Evolutionary conservation across 1,284 basidiomycete genomes (phyloP).

Genomic region (Rhodofomes roseus): DNA sequence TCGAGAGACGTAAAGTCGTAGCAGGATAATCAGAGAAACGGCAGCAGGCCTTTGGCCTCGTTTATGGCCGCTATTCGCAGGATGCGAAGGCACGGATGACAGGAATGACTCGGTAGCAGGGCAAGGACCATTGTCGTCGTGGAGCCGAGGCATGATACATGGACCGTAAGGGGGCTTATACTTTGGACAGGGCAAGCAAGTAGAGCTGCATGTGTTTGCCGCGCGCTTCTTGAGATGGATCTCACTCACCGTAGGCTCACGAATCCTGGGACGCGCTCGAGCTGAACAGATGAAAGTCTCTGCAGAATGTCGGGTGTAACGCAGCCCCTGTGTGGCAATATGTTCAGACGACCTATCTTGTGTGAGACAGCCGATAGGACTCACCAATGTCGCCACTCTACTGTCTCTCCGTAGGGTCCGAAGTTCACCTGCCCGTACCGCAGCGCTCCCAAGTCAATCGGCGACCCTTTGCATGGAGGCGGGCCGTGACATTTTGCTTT

Average conservation of each 20-base stretch:
- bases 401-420: constrained; percentile 52
- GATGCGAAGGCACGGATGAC: too few species aligned
- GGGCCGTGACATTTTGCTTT: constrained; percentile 66
- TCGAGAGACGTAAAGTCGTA: too few species aligned
- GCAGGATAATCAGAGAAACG: too few species aligned
- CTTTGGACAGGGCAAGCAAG: too few species aligned
- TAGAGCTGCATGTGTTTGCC: too few species aligned
- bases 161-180: too few species aligned
- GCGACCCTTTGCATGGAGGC: constrained; percentile 52
- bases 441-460: constrained; percentile 50
- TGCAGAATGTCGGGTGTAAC: constrained; percentile 56
- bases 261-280: constrained; percentile 49
- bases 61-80: too few species aligned
- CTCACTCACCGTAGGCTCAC: constrained; percentile 42
- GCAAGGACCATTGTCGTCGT: too few species aligned
- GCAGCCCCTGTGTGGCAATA: constrained; percentile 52
- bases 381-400: constrained; percentile 75
- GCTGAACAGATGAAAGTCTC: constrained; percentile 39
- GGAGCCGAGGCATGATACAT: too few species aligned
- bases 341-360: constrained; percentile 1
- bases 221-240: background rate
- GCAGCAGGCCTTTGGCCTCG: too few species aligned
- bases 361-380: constrained; percentile 8
- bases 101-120: too few species aligned
- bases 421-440: constrained; percentile 53